Conservation (phyloP, 78 protist genomes). For the Dictyostelium capitatum region DNA sequence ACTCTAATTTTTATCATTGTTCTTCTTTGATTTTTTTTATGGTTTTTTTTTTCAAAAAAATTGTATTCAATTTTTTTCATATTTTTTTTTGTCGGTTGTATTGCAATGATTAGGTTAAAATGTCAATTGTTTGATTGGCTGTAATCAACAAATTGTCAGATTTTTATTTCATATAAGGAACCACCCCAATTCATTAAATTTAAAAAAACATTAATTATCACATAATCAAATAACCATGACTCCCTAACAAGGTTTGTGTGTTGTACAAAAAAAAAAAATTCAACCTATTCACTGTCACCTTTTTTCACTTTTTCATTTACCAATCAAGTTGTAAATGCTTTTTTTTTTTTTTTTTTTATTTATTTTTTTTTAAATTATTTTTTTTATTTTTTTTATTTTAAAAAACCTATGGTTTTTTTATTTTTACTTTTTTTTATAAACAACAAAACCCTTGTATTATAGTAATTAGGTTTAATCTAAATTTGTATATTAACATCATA, state of each 20-base stretch:
- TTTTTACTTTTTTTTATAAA: not conserved
- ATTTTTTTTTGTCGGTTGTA: conserved; percentile 24
- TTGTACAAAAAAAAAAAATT: not conserved
- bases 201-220: not conserved
- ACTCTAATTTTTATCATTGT: too few relatives aligned
- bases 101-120: not conserved
- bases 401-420: not conserved
- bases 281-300: not conserved
- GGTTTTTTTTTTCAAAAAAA: not conserved
- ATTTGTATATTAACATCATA: not conserved
- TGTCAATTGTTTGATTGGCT: not conserved
- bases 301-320: not conserved
- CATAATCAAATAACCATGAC: too few relatives aligned
- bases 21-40: not conserved
- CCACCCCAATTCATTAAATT: not conserved
- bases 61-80: conserved; percentile 1
- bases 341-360: not conserved
- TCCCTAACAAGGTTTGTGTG: too few relatives aligned
- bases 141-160: conserved; percentile 1
- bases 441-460: not conserved
- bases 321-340: not conserved
- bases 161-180: conserved; percentile 14
- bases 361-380: not conserved
- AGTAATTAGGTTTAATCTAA: too few relatives aligned
- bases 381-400: not conserved